phyloP scores from a whole-genome alignment of 108 stramenopile species.

The Bacterosira constricta region DNA sequence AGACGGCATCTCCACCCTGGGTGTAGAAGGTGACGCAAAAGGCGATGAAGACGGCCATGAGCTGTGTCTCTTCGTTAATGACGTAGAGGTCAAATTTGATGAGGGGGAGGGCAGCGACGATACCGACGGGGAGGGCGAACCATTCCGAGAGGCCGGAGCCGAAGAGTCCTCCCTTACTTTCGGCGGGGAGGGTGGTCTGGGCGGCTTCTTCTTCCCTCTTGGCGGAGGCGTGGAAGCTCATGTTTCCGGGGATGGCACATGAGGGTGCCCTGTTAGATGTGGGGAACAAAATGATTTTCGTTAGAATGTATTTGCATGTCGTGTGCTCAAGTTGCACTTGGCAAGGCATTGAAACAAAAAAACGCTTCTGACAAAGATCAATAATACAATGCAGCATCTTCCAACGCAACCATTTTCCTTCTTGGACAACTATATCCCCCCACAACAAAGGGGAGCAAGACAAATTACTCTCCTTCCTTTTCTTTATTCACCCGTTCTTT shows the following conservation, averaged over 20 bases:
- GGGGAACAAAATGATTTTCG: too few relatives aligned
- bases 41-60: slow-evolving; percentile 81
- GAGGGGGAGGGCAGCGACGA: slow-evolving; percentile 82
- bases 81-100: slow-evolving; percentile 81
- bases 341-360: too few relatives aligned
- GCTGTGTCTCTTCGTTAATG: slow-evolving; percentile 87
- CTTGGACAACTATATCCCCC: too few relatives aligned
- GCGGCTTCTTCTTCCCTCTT: slow-evolving; percentile 73
- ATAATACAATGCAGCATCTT: too few relatives aligned
- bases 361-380: too few relatives aligned
- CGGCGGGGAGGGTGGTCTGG: slow-evolving; percentile 30
- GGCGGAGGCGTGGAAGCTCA: slow-evolving; percentile 70
- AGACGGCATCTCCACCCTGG: slow-evolving; percentile 83
- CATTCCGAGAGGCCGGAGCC: slow-evolving; percentile 75
- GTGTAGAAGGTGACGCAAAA: slow-evolving; percentile 86
- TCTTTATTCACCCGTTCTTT: too few relatives aligned
- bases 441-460: too few relatives aligned
- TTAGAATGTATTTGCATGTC: too few relatives aligned
- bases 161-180: slow-evolving; percentile 65
- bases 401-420: too few relatives aligned
- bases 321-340: too few relatives aligned
- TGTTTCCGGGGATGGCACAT: slow-evolving; percentile 37
- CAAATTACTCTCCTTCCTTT: too few relatives aligned
- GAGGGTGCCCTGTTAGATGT: slow-evolving; percentile 21
- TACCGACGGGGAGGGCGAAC: slow-evolving; percentile 81